phyloP scores from a whole-genome alignment of 2,329 filamentous ascomycete species.

The Penicillium sp. region DNA sequence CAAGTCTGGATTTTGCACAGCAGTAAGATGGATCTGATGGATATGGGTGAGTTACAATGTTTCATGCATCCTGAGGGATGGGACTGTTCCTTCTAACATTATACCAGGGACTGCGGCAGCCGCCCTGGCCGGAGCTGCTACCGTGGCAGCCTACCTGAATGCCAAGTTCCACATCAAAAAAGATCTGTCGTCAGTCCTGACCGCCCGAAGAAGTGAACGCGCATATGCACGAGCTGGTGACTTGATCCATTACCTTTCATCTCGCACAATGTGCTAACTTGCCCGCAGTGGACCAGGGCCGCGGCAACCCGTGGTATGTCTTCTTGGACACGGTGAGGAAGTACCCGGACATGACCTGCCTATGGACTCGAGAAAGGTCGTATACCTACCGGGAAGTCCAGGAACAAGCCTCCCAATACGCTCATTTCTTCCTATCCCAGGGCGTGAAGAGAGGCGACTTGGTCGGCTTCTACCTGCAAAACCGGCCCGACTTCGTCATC shows the following conservation, averaged over 20 bases:
- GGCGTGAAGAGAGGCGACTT: constrained; percentile 58
- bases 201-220: constrained; percentile 42
- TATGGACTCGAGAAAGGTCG: constrained; percentile 62
- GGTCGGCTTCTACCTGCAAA: constrained; percentile 63
- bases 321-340: constrained; percentile 56
- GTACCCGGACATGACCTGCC: constrained; percentile 53
- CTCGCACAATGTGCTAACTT: not conserved
- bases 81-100: not conserved
- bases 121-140: constrained; percentile 25
- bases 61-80: not conserved
- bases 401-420: constrained; percentile 57
- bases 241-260: not conserved
- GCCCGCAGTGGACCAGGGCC: constrained; percentile 47
- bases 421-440: constrained; percentile 56
- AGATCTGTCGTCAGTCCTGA: constrained; percentile 52
- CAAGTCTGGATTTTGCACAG: not conserved
- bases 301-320: constrained; percentile 60
- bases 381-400: constrained; percentile 58
- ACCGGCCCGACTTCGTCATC: constrained; percentile 63
- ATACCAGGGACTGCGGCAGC: constrained; percentile 23
- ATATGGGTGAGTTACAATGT: not conserved
- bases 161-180: constrained; percentile 64
- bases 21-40: not conserved
- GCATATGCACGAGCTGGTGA: constrained; percentile 50
- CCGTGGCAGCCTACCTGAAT: constrained; percentile 44